Evolutionary conservation across 192 early-diverging fungal species (phyloP).

Genomic region (Spizellomyces sp.): DNA sequence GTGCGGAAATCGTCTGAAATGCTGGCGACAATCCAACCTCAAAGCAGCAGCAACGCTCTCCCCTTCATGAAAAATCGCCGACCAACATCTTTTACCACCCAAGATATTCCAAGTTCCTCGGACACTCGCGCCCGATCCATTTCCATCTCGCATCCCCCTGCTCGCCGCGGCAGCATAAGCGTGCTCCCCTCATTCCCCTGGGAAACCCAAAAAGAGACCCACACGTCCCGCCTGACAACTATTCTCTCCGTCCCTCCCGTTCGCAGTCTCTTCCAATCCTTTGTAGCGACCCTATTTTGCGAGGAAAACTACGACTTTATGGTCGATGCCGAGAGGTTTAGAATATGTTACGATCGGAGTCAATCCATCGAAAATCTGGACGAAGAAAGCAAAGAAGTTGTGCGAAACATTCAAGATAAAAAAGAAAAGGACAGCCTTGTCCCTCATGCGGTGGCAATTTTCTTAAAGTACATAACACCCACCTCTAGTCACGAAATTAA

Average conservation of each 20-base stretch:
- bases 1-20: too few species aligned
- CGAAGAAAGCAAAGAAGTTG: background rate
- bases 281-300: slow-evolving; percentile 67
- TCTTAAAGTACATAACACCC: slow-evolving; percentile 43
- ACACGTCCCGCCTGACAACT: slow-evolving; percentile 56
- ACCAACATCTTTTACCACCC: background rate
- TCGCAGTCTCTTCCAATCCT: slow-evolving; percentile 62
- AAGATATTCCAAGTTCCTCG: background rate
- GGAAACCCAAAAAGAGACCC: slow-evolving; percentile 42
- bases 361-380: slow-evolving; percentile 19
- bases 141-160: background rate
- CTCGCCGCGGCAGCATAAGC: background rate
- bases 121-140: background rate
- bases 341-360: slow-evolving; percentile 34
- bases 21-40: background rate
- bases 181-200: background rate
- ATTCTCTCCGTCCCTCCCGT: slow-evolving; percentile 61
- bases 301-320: slow-evolving; percentile 77
- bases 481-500: slow-evolving; percentile 47
- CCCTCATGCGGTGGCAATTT: slow-evolving; percentile 44
- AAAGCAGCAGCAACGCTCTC: background rate
- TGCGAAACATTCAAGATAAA: background rate
- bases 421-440: background rate
- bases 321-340: slow-evolving; percentile 60
- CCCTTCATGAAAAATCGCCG: too few species aligned